Evolutionary conservation across 2,329 filamentous ascomycete species (phyloP), one percentile per base, ranked within the genome.

Genomic region (Neoscytalidium dimidiatum): DNA sequence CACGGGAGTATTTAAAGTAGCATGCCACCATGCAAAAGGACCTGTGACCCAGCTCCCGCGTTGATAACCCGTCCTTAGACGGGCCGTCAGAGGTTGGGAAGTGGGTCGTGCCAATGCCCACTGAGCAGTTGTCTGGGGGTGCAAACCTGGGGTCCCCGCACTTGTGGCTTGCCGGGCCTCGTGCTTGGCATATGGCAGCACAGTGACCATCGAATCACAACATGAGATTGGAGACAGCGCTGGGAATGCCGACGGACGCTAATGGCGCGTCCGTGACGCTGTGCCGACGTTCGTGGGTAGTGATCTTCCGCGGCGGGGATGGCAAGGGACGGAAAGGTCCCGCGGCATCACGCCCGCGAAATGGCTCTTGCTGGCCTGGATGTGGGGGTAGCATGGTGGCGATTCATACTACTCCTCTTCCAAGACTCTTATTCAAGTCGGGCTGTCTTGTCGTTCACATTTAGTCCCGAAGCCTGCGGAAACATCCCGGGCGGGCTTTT

Each of bases 141-240:
- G 35, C 53, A 46, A 60, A 60, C n/a, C 26, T 33, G 56, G 56
- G 41, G 56, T 60, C 56, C 56, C 56, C 56, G 56, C 56, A 60
- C 35, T 44, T 43, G 38, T 58, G 53, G 53, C 38, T 58, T 41
- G 38, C n/a, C 26, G 8, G 17, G 38, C n/a, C 17, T 44, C 26
- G 53, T 31, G 56, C 41, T 44, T 44, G 56, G 38, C 38, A 21
- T 7, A 11, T 29, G 21, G 17, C 11, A 23, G 19, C 23, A 29
- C 28, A 2, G 6, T 26, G 29, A 8, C 53, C 8, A 38, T 31
- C 53, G 26, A 60, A 48, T 60, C 56, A 46, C 28, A 7, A 3
- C 21, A n/a, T n/a, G 3, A n/a, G 6, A n/a, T n/a, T n/a, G 35
- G 23, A 8, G 14, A 17, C 49, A 19, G 14, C 9, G 46, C 46